Base-by-base conservation (phyloP, 306 rosid species). In the Cicer judaicum region DNA sequence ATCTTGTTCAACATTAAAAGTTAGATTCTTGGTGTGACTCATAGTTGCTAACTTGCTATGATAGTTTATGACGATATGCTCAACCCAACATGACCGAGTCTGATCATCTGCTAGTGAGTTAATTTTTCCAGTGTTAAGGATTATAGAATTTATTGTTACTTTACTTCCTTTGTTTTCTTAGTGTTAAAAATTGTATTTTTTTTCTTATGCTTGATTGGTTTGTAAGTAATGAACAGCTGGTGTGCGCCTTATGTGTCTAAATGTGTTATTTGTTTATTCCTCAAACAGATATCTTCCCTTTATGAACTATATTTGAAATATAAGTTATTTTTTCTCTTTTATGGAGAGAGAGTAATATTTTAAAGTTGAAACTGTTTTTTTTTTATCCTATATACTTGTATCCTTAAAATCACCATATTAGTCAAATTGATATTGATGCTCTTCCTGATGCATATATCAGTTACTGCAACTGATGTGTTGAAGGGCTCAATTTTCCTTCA, bases 301-400 rank as follows among this genome's bases (percentile, higher is more conserved):
- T 54, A 18, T 5, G 62, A 56, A 24, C 44, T 47, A 36, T 46
- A 68, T 46, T 38, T 73, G 77, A 69, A 78, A 78, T 60, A 47
- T 61, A 40, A 61, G 48, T 7, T 19, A 18, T 78, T 29, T 40
- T 73, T 16, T 72, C 54, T 66, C 63, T 43, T 72, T 29, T 65
- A 60, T 80, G 75, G 57, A 72, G 63, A 56, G 43, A 48, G 50
- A 47, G 69, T 65, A 40, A 56, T 52, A 66, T 80, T 57, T 67
- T 38, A 16, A 67, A 67, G 62, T 24, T 24, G 43, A 11, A 59
- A 59, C 40, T 46, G 34, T 5, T 49, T 56, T 56, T 36, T 73
- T 74, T 54, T 11, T 56, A 18, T 65, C 74, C 43, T n/a, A n/a
- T 56, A 62, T 78, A 48, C 47, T 60, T 68, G 62, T 59, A 34